Evolutionary conservation across 257 asterid species (phyloP).

Genomic region (Sherardia arvensis): DNA sequence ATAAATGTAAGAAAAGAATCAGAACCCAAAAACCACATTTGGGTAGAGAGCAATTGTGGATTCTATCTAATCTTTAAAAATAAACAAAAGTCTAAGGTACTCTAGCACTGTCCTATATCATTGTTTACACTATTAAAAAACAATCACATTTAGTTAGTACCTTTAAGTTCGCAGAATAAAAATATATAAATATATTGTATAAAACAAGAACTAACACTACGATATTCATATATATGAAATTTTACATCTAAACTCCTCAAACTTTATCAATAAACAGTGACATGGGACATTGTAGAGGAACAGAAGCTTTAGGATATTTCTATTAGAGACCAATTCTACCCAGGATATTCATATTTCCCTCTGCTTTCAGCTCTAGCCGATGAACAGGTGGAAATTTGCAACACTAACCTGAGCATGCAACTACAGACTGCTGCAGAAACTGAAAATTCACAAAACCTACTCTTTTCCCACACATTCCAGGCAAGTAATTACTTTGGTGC

Average conservation of each 20-base stretch:
- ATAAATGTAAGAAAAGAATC: not conserved
- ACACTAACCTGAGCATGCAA: not conserved
- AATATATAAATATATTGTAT: too few relatives aligned
- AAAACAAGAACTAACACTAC: too few relatives aligned
- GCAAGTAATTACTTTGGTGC: too few relatives aligned
- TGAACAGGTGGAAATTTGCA: not conserved
- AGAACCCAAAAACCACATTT: not conserved
- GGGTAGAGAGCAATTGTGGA: not conserved
- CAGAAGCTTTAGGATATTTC: not conserved
- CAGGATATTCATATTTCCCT: not conserved
- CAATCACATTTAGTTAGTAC: too few relatives aligned
- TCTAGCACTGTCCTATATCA: too few relatives aligned
- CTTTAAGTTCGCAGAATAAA: too few relatives aligned
- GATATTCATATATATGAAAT: too few relatives aligned
- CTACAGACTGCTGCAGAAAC: not conserved
- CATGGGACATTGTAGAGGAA: too few relatives aligned
- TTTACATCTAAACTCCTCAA: too few relatives aligned
- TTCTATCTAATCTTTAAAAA: not conserved
- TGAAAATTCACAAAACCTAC: not conserved
- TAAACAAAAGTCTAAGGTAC: too few relatives aligned
- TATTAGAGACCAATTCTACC: not conserved
- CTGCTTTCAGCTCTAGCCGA: not conserved
- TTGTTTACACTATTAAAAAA: too few relatives aligned
- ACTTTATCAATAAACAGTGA: too few relatives aligned
- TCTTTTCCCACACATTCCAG: not conserved